Evolutionary conservation across 441 rosid species (phyloP).

Genomic region (Adansonia madagascariensis): DNA sequence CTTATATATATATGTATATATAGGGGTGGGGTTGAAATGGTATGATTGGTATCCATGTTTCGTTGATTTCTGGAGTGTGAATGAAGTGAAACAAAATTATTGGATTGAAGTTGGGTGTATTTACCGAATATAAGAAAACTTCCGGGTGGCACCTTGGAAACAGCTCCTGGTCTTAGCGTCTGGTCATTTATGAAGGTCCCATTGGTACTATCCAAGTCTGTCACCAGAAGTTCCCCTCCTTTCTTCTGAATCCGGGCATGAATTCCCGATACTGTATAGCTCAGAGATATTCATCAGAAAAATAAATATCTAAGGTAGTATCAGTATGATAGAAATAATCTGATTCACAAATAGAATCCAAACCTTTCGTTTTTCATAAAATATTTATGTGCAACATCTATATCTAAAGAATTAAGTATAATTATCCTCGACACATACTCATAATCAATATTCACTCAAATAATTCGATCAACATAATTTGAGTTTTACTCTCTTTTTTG

Average conservation of each 20-base stretch:
- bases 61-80: not conserved
- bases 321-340: not conserved
- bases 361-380: not conserved
- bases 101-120: not conserved
- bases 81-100: not conserved
- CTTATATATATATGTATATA: not conserved
- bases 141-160: slow-evolving; percentile 57
- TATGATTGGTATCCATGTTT: not conserved
- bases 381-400: too few relatives aligned
- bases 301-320: not conserved
- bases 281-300: not conserved
- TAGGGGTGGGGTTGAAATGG: too few relatives aligned
- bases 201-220: slow-evolving; percentile 81
- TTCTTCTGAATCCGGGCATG: slow-evolving; percentile 79
- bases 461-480: too few relatives aligned
- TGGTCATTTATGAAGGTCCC: slow-evolving; percentile 75
- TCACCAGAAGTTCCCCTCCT: slow-evolving; percentile 62
- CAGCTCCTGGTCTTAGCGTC: slow-evolving; percentile 70
- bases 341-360: not conserved
- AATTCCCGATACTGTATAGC: slow-evolving; percentile 62
- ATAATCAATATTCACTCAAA: too few relatives aligned
- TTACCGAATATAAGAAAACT: slow-evolving; percentile 70
- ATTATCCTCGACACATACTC: too few relatives aligned
- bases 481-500: not conserved
- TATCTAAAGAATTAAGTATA: not conserved